Evolutionary conservation across 768 basidiomycete species (phyloP).

Genomic region (Auriscalpium vulgare): DNA sequence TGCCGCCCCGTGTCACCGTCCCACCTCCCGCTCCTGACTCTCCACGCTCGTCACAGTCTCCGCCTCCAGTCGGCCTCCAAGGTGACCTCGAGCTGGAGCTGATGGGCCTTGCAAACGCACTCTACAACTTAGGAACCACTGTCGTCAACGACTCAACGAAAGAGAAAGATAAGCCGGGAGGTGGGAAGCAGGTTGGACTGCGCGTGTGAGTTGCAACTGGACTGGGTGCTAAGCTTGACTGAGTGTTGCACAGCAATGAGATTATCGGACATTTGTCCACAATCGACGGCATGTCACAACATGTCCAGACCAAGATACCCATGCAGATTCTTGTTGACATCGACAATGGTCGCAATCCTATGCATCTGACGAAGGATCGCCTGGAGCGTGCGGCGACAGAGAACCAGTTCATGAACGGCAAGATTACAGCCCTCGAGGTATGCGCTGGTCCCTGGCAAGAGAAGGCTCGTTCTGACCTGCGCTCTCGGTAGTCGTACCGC

Average conservation of each 20-base stretch:
- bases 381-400: conserved; percentile 80
- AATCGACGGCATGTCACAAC: conserved; percentile 62
- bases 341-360: conserved; percentile 73
- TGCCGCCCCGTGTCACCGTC: conserved; percentile 9
- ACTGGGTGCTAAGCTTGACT: neutral
- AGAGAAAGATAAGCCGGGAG: conserved; percentile 60
- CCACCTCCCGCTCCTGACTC: conserved; percentile 44
- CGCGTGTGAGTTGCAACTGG: conserved; percentile 48
- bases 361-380: conserved; percentile 73
- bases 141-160: conserved; percentile 79
- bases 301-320: conserved; percentile 57
- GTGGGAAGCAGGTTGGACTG: conserved; percentile 67
- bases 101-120: conserved; percentile 64
- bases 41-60: conserved; percentile 67
- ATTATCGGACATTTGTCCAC: conserved; percentile 59
- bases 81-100: conserved; percentile 74
- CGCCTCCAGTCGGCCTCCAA: conserved; percentile 57
- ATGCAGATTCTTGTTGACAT: conserved; percentile 72
- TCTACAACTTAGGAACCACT: conserved; percentile 78
- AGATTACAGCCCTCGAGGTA: conserved; percentile 72
- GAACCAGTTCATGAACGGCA: conserved; percentile 89
- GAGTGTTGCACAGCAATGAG: conserved; percentile 47
- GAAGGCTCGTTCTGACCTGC: neutral
- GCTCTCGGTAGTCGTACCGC: conserved; percentile 54
- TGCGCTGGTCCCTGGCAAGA: conserved; percentile 15